Conservation (phyloP, 805 yeast species). For the Kodamaea leandrae region DNA sequence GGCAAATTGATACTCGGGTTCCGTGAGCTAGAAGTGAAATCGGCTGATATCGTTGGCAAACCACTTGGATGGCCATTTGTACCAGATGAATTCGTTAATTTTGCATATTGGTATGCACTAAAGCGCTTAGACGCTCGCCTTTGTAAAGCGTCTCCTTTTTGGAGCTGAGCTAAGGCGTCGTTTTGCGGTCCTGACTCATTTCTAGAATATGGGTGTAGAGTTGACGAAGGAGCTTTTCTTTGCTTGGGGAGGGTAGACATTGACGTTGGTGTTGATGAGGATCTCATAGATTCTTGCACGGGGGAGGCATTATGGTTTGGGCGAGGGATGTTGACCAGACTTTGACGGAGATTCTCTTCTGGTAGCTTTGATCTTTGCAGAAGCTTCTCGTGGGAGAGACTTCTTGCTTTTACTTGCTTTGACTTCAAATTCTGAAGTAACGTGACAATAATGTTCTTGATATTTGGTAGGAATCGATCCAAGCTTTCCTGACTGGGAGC, state of each 20-base stretch:
- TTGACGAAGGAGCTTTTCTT: neutral
- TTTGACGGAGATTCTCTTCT: neutral
- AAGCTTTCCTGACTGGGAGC: conserved; percentile 80
- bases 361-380: neutral
- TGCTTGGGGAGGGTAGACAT: too few species aligned
- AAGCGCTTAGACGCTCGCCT: conserved; percentile 92
- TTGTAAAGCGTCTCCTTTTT: conserved; percentile 78
- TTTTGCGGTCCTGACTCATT: conserved; percentile 8
- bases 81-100: conserved; percentile 48
- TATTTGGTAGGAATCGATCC: conserved; percentile 77
- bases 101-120: conserved; percentile 90
- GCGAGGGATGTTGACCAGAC: neutral
- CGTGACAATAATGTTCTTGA: conserved; percentile 80
- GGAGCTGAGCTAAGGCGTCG: conserved; percentile 75
- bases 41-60: conserved; percentile 14
- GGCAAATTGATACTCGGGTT: neutral
- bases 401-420: conserved; percentile 63
- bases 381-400: conserved; percentile 25
- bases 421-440: conserved; percentile 74
- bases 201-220: neutral
- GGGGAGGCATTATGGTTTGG: conserved; percentile 1
- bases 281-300: too few species aligned
- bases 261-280: too few species aligned
- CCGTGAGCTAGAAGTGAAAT: conserved; percentile 6
- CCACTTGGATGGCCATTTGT: conserved; percentile 8